Evolutionary conservation across 2,329 filamentous ascomycete species (phyloP).

Genomic region (Periconia digitata): DNA sequence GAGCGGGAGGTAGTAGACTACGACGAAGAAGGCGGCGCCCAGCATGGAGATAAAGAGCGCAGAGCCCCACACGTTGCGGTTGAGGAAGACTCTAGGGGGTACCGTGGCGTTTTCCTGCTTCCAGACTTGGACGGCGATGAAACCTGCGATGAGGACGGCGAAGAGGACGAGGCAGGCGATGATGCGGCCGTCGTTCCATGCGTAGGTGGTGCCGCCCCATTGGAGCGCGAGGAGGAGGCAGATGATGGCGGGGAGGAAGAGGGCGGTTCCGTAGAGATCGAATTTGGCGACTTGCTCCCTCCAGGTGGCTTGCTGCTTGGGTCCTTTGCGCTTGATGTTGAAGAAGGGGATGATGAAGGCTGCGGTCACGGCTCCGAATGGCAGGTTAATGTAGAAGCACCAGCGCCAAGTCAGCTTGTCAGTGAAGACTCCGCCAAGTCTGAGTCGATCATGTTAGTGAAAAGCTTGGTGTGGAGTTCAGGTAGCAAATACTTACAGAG

Average conservation of each 20-base stretch:
- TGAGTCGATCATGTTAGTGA: constrained; percentile 34
- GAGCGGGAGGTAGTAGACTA: constrained; percentile 50
- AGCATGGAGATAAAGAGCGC: constrained; percentile 46
- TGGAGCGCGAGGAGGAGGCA: constrained; percentile 54
- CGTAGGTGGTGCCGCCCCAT: constrained; percentile 53
- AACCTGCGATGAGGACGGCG: constrained; percentile 45
- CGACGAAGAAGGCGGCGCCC: constrained; percentile 48
- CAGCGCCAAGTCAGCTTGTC: constrained; percentile 51
- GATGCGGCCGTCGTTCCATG: constrained; percentile 48
- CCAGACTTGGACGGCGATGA: constrained; percentile 48
- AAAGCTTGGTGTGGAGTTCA: neutral
- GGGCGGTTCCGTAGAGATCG: constrained; percentile 48
- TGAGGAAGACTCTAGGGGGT: constrained; percentile 49
- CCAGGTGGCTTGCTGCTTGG: constrained; percentile 36
- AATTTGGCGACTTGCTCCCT: constrained; percentile 47
- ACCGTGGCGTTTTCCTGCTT: constrained; percentile 50
- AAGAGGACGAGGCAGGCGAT: constrained; percentile 51
- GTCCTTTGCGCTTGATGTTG: constrained; percentile 33
- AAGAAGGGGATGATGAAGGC: constrained; percentile 46
- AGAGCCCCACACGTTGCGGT: constrained; percentile 48
- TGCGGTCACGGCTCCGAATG: constrained; percentile 50
- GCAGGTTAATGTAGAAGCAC: constrained; percentile 53
- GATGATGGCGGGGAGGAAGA: constrained; percentile 51
- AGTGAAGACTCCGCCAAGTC: constrained; percentile 51
- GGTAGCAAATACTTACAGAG: constrained; percentile 38